phyloP scores from a whole-genome alignment of 305 asterid genomes.

The Fraxinus angustifolia region DNA sequence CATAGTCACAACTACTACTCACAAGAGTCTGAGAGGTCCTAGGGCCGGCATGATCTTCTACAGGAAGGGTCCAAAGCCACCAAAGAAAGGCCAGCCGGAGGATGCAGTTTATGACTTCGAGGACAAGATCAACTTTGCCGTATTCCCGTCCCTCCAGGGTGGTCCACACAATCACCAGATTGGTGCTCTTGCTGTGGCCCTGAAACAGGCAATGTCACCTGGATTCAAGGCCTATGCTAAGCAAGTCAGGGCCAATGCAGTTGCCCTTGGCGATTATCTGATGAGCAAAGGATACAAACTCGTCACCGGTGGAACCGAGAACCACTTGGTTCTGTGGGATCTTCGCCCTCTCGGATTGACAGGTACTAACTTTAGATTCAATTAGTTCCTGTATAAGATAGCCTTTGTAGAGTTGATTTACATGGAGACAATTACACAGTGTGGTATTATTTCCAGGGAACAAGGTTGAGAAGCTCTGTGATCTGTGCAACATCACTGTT shows the following conservation, averaged over 20 bases:
- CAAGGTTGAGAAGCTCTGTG: slow-evolving; percentile 95
- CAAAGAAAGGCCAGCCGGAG: slow-evolving; percentile 93
- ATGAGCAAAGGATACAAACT: slow-evolving; percentile 82
- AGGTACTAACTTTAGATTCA: slow-evolving; percentile 38
- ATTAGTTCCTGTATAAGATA: background rate
- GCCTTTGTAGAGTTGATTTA: background rate
- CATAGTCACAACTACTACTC: slow-evolving; percentile 91
- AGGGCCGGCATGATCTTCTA: slow-evolving; percentile 98
- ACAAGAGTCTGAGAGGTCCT: slow-evolving; percentile 95
- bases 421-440: background rate
- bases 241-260: slow-evolving; percentile 91
- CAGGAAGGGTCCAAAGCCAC: slow-evolving; percentile 92
- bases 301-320: slow-evolving; percentile 95
- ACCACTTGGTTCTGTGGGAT: slow-evolving; percentile 96
- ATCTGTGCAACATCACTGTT: slow-evolving; percentile 85
- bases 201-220: slow-evolving; percentile 79
- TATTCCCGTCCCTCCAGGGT: slow-evolving; percentile 93
- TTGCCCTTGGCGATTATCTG: slow-evolving; percentile 81
- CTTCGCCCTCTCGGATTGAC: slow-evolving; percentile 97
- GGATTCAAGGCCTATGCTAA: slow-evolving; percentile 86
- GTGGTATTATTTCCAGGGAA: slow-evolving; percentile 51
- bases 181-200: slow-evolving; percentile 92
- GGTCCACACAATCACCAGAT: slow-evolving; percentile 98
- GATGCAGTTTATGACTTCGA: slow-evolving; percentile 84
- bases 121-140: slow-evolving; percentile 94